These are phyloP conservation scores for Wolfiporia cocos DNA, from an alignment of 1,284 basidiomycete species.

Conservation along the genomic window DNA sequence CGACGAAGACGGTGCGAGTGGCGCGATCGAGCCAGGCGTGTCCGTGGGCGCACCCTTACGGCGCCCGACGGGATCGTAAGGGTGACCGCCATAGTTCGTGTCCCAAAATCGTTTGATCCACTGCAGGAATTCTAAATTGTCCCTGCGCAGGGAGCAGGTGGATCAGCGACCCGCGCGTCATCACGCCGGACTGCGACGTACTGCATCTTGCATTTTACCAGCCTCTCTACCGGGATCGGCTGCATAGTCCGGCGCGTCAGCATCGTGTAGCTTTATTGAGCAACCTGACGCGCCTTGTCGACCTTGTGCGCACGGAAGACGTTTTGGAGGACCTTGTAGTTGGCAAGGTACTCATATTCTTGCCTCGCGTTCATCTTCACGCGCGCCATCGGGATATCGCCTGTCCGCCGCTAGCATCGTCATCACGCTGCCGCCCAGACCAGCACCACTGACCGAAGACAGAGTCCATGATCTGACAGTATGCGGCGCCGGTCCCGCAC, in stretches of 20 bases:
- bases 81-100: slow-evolving; percentile 80
- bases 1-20: slow-evolving; percentile 33
- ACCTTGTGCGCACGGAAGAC: slow-evolving; percentile 85
- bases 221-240: slow-evolving; percentile 91
- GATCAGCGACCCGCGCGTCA: slow-evolving; percentile 4
- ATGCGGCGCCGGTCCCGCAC: slow-evolving; percentile 86
- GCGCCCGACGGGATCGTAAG: slow-evolving; percentile 84
- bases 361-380: slow-evolving; percentile 94
- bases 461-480: slow-evolving; percentile 91
- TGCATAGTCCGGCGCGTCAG: slow-evolving; percentile 30
- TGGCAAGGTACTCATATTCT: slow-evolving; percentile 93
- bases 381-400: slow-evolving; percentile 81
- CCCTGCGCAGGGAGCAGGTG: slow-evolving; percentile 38
- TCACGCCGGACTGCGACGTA: slow-evolving; percentile 38
- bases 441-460: slow-evolving; percentile 66
- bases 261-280: slow-evolving; percentile 4
- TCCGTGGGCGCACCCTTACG: slow-evolving; percentile 73
- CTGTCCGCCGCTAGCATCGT: slow-evolving; percentile 27
- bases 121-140: slow-evolving; percentile 98
- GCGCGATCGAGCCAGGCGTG: slow-evolving; percentile 73
- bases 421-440: slow-evolving; percentile 4
- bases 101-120: slow-evolving; percentile 99
- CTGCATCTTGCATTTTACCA: slow-evolving; percentile 99
- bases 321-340: slow-evolving; percentile 94
- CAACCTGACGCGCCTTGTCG: slow-evolving; percentile 67